Evolutionary conservation across 1,284 basidiomycete species (phyloP).

Genomic region (Serendipita sp.): DNA sequence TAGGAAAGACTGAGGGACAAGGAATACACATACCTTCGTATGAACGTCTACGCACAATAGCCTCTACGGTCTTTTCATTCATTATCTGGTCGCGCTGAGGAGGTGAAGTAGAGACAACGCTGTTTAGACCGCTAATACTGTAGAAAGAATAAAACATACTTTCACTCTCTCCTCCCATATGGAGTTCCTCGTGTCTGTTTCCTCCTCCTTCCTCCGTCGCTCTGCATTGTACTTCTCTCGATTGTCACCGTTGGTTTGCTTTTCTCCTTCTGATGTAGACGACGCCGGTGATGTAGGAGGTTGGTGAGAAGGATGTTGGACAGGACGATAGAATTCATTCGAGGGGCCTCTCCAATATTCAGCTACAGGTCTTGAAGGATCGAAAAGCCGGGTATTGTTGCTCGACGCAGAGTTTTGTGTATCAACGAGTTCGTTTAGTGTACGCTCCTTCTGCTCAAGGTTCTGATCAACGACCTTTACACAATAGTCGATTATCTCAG

Average conservation of each 20-base stretch:
- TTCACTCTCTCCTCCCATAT: constrained; percentile 62
- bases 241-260: constrained; percentile 24
- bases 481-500: constrained; percentile 69
- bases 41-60: constrained; percentile 63
- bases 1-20: background rate
- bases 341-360: background rate
- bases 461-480: constrained; percentile 55
- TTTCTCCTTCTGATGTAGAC: background rate
- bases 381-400: background rate
- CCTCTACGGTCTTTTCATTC: constrained; percentile 68
- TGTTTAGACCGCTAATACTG: no score
- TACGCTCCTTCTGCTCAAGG: constrained; percentile 40
- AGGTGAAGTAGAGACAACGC: background rate
- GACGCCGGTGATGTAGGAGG: background rate
- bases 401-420: background rate
- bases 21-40: constrained; percentile 47
- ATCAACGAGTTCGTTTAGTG: constrained; percentile 12
- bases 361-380: background rate
- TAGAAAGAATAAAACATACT: constrained; percentile 28
- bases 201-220: constrained; percentile 29
- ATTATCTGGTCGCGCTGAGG: constrained; percentile 59
- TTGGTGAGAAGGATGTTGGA: background rate
- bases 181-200: constrained; percentile 38
- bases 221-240: constrained; percentile 6
- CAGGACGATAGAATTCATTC: background rate